Percentiles rank a stretch among this genome's conserved stretches.
These are phyloP conservation scores for Fusarium veterinarium DNA, from an alignment of 2,329 filamentous ascomycete species.

Conservation along the genomic window DNA sequence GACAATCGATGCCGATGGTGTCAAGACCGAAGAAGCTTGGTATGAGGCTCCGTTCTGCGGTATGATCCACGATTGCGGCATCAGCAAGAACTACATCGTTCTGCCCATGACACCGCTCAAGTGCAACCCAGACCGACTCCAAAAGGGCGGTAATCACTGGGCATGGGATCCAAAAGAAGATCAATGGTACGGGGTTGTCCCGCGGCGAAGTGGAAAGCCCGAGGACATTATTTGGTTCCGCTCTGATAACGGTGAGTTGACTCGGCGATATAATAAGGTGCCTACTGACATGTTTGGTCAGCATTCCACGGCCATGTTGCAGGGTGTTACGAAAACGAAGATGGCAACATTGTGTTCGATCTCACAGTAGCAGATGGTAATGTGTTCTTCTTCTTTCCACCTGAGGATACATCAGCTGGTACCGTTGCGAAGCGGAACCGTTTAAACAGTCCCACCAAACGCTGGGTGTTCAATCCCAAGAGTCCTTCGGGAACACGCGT, in stretches of 20 bases:
- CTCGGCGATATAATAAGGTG: neutral
- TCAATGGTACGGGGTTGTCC: slow-evolving; percentile 8
- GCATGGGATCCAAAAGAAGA: slow-evolving; percentile 7
- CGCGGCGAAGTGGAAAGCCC: slow-evolving; percentile 6
- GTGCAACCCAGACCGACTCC: neutral
- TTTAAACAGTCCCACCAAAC: neutral
- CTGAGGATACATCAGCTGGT: neutral
- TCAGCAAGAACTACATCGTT: slow-evolving; percentile 22
- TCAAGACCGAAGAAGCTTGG: slow-evolving; percentile 4
- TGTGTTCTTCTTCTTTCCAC: slow-evolving; percentile 26
- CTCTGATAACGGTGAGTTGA: slow-evolving; percentile 4
- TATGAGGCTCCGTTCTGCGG: slow-evolving; percentile 19
- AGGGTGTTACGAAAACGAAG: slow-evolving; percentile 18
- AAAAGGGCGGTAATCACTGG: slow-evolving; percentile 20
- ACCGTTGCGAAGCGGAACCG: neutral
- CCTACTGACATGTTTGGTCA: neutral
- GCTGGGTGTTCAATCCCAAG: neutral
- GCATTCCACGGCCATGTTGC: slow-evolving; percentile 29
- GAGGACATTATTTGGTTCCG: slow-evolving; percentile 11
- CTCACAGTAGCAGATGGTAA: slow-evolving; percentile 22
- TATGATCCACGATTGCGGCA: slow-evolving; percentile 20
- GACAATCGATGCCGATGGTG: neutral
- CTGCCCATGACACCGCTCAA: slow-evolving; percentile 17
- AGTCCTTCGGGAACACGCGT: neutral
- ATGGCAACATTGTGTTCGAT: slow-evolving; percentile 19